These are phyloP conservation scores for Cavenderia fasciculata DNA, from an alignment of 78 protist species.

Conservation along the genomic window DNA sequence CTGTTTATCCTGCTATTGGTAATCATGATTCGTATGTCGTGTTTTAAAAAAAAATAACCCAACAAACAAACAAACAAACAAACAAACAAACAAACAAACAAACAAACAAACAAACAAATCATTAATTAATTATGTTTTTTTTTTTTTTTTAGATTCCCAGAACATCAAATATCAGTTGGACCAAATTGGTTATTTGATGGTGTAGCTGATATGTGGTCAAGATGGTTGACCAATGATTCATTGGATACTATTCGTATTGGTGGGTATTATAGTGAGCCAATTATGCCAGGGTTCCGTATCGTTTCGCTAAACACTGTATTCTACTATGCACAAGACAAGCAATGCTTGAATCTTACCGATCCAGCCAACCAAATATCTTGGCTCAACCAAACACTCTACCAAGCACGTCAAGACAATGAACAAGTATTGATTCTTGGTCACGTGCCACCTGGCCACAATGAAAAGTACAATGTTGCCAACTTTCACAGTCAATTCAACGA, in stretches of 20 bases:
- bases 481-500: slow-evolving; percentile 55
- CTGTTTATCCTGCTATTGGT: slow-evolving; percentile 44
- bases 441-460: slow-evolving; percentile 69
- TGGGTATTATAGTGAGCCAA: slow-evolving; percentile 55
- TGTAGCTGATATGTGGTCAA: slow-evolving; percentile 21
- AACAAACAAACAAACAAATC: too few relatives aligned
- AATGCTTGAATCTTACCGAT: slow-evolving; percentile 51
- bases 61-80: too few relatives aligned
- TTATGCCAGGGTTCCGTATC: slow-evolving; percentile 37
- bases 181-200: slow-evolving; percentile 66
- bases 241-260: slow-evolving; percentile 34
- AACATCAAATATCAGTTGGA: slow-evolving; percentile 61
- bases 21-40: too few relatives aligned
- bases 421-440: slow-evolving; percentile 57
- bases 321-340: slow-evolving; percentile 40
- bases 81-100: too few relatives aligned
- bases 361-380: slow-evolving; percentile 54
- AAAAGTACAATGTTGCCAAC: slow-evolving; percentile 27
- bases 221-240: neutral
- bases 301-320: slow-evolving; percentile 56
- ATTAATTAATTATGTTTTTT: too few relatives aligned
- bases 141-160: too few relatives aligned
- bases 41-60: too few relatives aligned
- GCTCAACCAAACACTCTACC: slow-evolving; percentile 16
- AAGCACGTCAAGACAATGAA: slow-evolving; percentile 6